A percentile compares a stretch with the other conserved stretches of the same genome.
Evolutionary conservation across 306 rosid species (phyloP).

Genomic region (Fagus sylvatica): DNA sequence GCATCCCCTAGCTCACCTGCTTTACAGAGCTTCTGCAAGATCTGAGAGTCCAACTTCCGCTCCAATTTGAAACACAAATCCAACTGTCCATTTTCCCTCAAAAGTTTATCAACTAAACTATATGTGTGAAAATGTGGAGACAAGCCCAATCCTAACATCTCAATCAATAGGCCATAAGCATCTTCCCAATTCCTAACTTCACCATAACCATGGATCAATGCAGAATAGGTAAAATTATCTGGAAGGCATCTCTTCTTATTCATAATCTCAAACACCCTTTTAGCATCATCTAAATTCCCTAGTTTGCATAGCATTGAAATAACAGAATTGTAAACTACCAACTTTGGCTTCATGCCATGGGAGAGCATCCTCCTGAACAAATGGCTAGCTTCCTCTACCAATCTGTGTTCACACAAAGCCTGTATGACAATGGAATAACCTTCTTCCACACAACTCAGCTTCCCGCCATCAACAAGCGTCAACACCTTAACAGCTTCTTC

Average conservation of each 20-base stretch:
- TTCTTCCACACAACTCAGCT: conserved; percentile 47
- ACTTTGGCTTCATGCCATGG: conserved; percentile 50
- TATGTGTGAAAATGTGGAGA: conserved; percentile 55
- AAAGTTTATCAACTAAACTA: conserved; percentile 43
- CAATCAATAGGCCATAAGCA: conserved; percentile 50
- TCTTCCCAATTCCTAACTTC: conserved; percentile 52
- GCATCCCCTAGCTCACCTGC: conserved; percentile 52
- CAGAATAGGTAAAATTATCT: conserved; percentile 53
- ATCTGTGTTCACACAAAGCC: conserved; percentile 47
- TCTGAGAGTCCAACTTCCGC: conserved; percentile 54
- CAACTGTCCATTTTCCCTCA: conserved; percentile 50
- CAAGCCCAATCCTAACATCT: conserved; percentile 64
- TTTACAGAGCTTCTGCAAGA: conserved; percentile 58
- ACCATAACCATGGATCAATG: conserved; percentile 56
- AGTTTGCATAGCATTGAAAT: conserved; percentile 65
- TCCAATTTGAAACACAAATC: conserved; percentile 54
- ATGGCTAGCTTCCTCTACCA: conserved; percentile 40
- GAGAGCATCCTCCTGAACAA: conserved; percentile 20
- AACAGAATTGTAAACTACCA: conserved; percentile 57
- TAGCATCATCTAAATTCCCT: conserved; percentile 57
- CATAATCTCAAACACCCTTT: conserved; percentile 56
- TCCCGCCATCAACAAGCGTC: conserved; percentile 51
- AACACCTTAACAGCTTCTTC: conserved; percentile 52
- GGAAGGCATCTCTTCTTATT: conserved; percentile 63
- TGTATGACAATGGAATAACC: conserved; percentile 53